Conservation (phyloP, 2,329 filamentous ascomycete species). For the Dothideomycetes sp. region DNA sequence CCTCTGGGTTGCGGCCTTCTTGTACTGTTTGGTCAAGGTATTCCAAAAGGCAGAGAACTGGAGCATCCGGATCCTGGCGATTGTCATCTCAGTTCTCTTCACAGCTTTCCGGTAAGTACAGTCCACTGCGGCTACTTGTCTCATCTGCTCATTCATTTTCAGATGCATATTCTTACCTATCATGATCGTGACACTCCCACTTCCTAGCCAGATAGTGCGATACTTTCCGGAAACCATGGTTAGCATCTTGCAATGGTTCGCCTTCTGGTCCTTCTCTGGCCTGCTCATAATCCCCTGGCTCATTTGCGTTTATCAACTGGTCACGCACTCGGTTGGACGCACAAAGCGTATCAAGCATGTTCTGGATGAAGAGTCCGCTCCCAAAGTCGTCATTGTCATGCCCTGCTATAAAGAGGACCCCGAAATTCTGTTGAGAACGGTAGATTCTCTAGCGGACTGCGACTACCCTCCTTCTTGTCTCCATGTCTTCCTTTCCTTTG, state of each 20-base stretch:
- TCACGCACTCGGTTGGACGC: constrained; percentile 76
- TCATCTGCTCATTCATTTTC: constrained; percentile 9
- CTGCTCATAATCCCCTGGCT: constrained; percentile 85
- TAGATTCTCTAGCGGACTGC: constrained; percentile 86
- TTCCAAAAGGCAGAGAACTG: constrained; percentile 83
- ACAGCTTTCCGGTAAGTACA: constrained; percentile 59
- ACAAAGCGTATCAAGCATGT: constrained; percentile 73
- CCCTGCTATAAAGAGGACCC: constrained; percentile 91
- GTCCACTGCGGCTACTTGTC: too few relatives aligned
- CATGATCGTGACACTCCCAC: constrained; percentile 84
- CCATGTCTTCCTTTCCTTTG: constrained; percentile 91
- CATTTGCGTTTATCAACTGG: constrained; percentile 83
- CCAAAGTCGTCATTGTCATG: constrained; percentile 94
- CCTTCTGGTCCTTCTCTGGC: constrained; percentile 84
- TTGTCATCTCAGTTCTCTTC: constrained; percentile 66
- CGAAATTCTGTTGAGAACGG: constrained; percentile 70
- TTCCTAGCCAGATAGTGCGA: constrained; percentile 62
- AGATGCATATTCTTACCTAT: constrained; percentile 83
- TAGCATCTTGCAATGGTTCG: constrained; percentile 77
- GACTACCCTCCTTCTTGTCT: constrained; percentile 89
- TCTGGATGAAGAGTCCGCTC: constrained; percentile 74
- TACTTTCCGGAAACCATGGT: constrained; percentile 66
- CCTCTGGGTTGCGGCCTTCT: constrained; percentile 84
- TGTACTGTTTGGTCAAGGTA: constrained; percentile 84
- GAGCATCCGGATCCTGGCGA: constrained; percentile 69